A percentile compares a stretch with the other conserved stretches of the same genome.
Evolutionary conservation across 169 alveolate genomes (phyloP).

Genomic region (Cryptosporidium meleagridis): DNA sequence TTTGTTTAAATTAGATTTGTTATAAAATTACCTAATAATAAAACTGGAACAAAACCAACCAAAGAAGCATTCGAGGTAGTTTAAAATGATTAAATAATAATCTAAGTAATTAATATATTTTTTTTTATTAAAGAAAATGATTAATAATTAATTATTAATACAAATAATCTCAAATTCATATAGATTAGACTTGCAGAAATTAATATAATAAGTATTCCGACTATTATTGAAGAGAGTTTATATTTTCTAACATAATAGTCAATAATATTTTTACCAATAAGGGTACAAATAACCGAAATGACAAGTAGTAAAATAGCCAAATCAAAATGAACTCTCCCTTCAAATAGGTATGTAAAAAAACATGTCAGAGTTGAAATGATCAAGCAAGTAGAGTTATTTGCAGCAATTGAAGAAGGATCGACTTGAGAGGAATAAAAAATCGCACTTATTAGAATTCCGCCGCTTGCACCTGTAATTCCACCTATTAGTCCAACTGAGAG

Average conservation of each 20-base stretch:
- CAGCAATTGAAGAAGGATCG: slow-evolving; percentile 63
- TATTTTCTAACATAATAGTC: slow-evolving; percentile 52
- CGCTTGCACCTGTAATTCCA: slow-evolving; percentile 73
- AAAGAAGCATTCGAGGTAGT: no score
- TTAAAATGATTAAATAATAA: no score
- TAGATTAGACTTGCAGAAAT: slow-evolving; percentile 26
- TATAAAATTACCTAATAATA: neutral
- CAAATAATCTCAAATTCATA: slow-evolving; percentile 12
- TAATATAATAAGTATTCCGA: slow-evolving; percentile 19
- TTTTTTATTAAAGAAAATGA: neutral
- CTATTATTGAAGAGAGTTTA: slow-evolving; percentile 32
- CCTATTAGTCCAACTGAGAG: slow-evolving; percentile 48
- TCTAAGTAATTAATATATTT: no score
- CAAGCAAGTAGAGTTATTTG: slow-evolving; percentile 69
- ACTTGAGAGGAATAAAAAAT: slow-evolving; percentile 53
- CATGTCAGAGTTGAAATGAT: slow-evolving; percentile 34
- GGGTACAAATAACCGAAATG: slow-evolving; percentile 50
- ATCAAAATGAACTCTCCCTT: slow-evolving; percentile 30
- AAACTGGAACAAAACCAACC: no score
- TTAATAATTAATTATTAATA: neutral
- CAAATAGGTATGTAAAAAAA: slow-evolving; percentile 32
- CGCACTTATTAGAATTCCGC: slow-evolving; percentile 49
- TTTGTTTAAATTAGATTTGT: no score
- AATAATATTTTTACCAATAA: slow-evolving; percentile 50
- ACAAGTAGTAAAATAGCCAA: slow-evolving; percentile 26